Conservation (phyloP, 2,329 filamentous ascomycete genomes). For the Didymella segeticola region DNA sequence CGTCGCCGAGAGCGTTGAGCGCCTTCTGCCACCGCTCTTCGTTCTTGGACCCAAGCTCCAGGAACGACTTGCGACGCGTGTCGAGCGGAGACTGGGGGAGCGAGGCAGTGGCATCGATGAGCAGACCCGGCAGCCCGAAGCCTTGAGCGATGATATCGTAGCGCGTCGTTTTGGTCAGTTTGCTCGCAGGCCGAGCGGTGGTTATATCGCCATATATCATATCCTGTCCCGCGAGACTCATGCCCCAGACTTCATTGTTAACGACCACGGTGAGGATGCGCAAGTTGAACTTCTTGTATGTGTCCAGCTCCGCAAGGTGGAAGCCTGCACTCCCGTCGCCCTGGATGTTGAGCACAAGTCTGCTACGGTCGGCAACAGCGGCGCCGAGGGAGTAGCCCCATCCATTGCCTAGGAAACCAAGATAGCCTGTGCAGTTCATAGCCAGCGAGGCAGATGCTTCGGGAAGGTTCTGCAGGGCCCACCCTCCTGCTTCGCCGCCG, state of each 20-base stretch:
- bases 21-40: slow-evolving; percentile 29
- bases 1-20: slow-evolving; percentile 24
- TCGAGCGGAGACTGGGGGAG: slow-evolving; percentile 10
- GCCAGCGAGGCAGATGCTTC: slow-evolving; percentile 35
- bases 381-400: slow-evolving; percentile 56
- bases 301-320: slow-evolving; percentile 57
- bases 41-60: slow-evolving; percentile 13
- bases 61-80: slow-evolving; percentile 8
- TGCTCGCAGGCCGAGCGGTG: slow-evolving; percentile 39
- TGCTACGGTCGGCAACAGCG: slow-evolving; percentile 49
- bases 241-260: slow-evolving; percentile 57
- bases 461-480: slow-evolving; percentile 42
- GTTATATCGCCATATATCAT: slow-evolving; percentile 50
- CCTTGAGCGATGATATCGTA: slow-evolving; percentile 54
- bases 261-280: slow-evolving; percentile 53
- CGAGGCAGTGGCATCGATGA: slow-evolving; percentile 29
- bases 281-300: slow-evolving; percentile 50
- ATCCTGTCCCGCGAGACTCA: slow-evolving; percentile 54
- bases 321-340: slow-evolving; percentile 57
- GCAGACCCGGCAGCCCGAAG: slow-evolving; percentile 40
- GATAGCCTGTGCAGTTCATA: slow-evolving; percentile 43
- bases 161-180: slow-evolving; percentile 41
- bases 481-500: slow-evolving; percentile 50
- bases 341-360: slow-evolving; percentile 53
- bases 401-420: slow-evolving; percentile 57